Percentiles rank a stretch among this genome's conserved stretches.
Evolutionary conservation across 257 asterid genomes (phyloP).

Genomic region (Ligustrum vulgare): DNA sequence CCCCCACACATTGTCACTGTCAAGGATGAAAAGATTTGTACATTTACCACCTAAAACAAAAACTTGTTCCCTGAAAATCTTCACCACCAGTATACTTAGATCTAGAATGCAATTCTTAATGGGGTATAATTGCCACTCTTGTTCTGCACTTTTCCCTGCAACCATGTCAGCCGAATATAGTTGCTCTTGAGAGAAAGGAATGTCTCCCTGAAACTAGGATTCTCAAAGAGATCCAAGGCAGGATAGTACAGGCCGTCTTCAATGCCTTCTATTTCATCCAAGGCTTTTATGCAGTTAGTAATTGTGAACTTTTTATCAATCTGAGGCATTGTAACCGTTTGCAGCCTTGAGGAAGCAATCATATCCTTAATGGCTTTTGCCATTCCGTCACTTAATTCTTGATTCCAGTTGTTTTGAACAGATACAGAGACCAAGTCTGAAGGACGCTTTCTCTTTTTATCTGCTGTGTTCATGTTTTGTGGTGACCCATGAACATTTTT

Average conservation of each 20-base stretch:
- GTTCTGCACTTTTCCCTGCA: slow-evolving; percentile 78
- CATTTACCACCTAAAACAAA: slow-evolving; percentile 14
- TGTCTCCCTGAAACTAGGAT: slow-evolving; percentile 63
- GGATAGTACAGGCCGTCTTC: slow-evolving; percentile 66
- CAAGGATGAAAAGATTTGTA: slow-evolving; percentile 11
- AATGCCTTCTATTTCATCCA: slow-evolving; percentile 79
- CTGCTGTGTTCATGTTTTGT: slow-evolving; percentile 36
- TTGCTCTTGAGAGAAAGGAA: slow-evolving; percentile 61
- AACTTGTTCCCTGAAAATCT: background rate
- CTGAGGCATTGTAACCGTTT: slow-evolving; percentile 33
- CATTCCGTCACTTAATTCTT: slow-evolving; percentile 53
- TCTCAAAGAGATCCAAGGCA: slow-evolving; percentile 78
- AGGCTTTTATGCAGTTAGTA: slow-evolving; percentile 62
- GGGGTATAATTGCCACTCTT: slow-evolving; percentile 45
- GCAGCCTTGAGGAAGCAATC: slow-evolving; percentile 63
- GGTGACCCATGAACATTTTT: slow-evolving; percentile 41
- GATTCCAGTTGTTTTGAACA: slow-evolving; percentile 46
- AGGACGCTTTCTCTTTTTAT: slow-evolving; percentile 72
- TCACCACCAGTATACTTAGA: background rate
- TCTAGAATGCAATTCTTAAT: slow-evolving; percentile 19
- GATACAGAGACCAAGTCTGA: slow-evolving; percentile 45
- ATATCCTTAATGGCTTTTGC: slow-evolving; percentile 60
- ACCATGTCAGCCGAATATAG: slow-evolving; percentile 57
- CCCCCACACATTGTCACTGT: background rate
- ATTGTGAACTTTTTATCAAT: slow-evolving; percentile 55